Base-by-base conservation (phyloP, 179 eudicot genomes). In the Beta lomatogona region DNA sequence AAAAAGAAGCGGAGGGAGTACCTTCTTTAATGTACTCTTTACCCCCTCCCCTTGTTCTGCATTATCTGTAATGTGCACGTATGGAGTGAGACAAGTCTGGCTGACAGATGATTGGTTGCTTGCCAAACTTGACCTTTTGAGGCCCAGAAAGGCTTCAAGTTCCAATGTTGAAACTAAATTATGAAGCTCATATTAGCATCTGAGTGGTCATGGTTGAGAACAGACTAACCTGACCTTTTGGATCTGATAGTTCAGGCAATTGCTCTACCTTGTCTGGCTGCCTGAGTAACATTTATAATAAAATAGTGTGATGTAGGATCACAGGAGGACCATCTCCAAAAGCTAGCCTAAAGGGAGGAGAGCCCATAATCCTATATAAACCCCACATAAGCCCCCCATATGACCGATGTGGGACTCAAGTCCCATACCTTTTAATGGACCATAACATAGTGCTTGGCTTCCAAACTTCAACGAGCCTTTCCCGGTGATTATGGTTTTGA, bases 211-310 rank as follows among this genome's bases (percentile, higher is more conserved):
- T 53, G 45, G 25, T 59, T 65, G 79, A 66, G 72, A 15, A 36
- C 10, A 16, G 50, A 60, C 45, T 48, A 36, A 28, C 59, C 63
- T 18, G 68, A 45, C 45, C 16, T 57, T 76, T 76, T 55, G 66
- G 19, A 31, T 19, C 5, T 45, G 5, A 12, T 79, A 75, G 69
- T 67, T 48, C 21, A 31, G n/a, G 25, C 14, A 55, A 57, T 54
- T 73, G 77, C 68, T 57, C 11, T n/a, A 53, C 18, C 75, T 69
- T 59, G 31, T 74, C 45, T 81, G 25, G 70, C 69, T 73, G 44
- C 63, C 21, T 69, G 53, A 18, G 15, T 22, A 22, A 57, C 46
- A 21, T 9, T 36, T n/a, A 15, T 3, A 5, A n/a, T 69, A 75
- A 15, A 72, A 7, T 41, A 48, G 41, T 36, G 41, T 36, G 41